phyloP scores from a whole-genome alignment of 2,329 filamentous ascomycete species.

The Atkinsonella texensis region DNA sequence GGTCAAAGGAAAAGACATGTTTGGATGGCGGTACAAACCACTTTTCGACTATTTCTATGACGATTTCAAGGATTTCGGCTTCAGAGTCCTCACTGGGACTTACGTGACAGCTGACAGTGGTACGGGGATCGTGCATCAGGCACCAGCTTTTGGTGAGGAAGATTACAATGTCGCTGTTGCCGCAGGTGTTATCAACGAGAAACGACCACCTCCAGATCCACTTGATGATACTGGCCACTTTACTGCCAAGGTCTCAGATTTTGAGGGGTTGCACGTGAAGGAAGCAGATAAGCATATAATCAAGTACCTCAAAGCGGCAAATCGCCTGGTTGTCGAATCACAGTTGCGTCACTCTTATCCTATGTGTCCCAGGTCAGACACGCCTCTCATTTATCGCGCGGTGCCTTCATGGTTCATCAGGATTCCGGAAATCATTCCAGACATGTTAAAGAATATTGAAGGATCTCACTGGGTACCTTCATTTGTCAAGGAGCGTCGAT shows the following conservation, averaged over 20 bases:
- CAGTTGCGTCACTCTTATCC: conserved; percentile 87
- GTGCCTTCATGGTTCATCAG: conserved; percentile 94
- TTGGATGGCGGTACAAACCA: conserved; percentile 71
- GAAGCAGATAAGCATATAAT: conserved; percentile 87
- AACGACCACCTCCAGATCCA: conserved; percentile 74
- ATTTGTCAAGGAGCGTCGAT: conserved; percentile 83
- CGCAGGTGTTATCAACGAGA: conserved; percentile 64
- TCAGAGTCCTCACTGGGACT: conserved; percentile 67
- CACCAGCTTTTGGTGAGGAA: conserved; percentile 89
- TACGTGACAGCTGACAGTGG: conserved; percentile 87
- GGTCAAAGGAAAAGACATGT: conserved; percentile 55
- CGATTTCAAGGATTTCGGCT: conserved; percentile 74
- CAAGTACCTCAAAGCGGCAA: conserved; percentile 68
- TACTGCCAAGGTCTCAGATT: conserved; percentile 65
- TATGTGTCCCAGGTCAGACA: conserved; percentile 92
- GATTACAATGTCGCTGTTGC: conserved; percentile 79
- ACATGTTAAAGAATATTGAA: conserved; percentile 86
- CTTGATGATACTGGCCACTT: conserved; percentile 78
- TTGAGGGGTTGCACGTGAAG: conserved; percentile 81
- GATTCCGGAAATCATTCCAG: conserved; percentile 68
- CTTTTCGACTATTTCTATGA: conserved; percentile 85
- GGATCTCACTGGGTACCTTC: conserved; percentile 84
- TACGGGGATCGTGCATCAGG: conserved; percentile 88
- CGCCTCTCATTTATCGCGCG: conserved; percentile 81
- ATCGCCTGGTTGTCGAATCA: conserved; percentile 70